Base-by-base conservation (phyloP, 495 filamentous ascomycete species). In the Hypoxylon fuscum region DNA sequence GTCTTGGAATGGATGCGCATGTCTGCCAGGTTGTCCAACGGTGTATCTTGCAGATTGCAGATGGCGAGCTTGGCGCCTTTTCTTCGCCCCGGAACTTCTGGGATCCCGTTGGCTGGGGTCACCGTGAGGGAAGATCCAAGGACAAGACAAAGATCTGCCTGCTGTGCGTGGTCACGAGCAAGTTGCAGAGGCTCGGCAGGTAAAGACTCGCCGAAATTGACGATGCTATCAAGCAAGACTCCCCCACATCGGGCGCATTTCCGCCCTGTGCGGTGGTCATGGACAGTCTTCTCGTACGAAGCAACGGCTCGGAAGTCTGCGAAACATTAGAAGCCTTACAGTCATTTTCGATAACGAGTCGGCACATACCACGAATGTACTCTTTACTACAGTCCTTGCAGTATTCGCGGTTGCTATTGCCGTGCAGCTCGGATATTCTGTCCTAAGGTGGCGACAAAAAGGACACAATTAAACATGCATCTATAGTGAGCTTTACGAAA, bases 71-170 rank as follows among this genome's bases (percentile, higher is more conserved):
- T 74, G 0, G 60, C 70, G 1, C 32, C 52, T 18, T 62, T 68
- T n/a, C 55, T 60, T 38, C 55, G 23, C 7, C 72, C 79, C 8
- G 72, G 67, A 1, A 45, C 64, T 55, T 76, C 74, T 1, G 76
- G 77, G 11, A 82, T 71, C 22, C 69, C 69, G 45, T 74, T 76
- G 2, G 78, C 76, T 1, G 77, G 77, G 2, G 69, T 55, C 0
- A 81, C 75, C 0, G 74, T 79, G n/a, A 79, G 69, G 1, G 75
- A 78, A 14, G 77, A 79, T 0, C 80, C 77, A 0, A 82, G 62
- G 1, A 76, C 77, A 6, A 80, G 70, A 40, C 74, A 80, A 0
- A 80, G 55, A 44, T 81, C 77, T 18, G 77, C 72, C 46, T 76
- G 72, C 21, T 69, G 55, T 32, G 70, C 76, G 42, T 82, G 65